These are phyloP conservation scores for Nothophoma quercina DNA, from an alignment of 2,329 filamentous ascomycete genomes.

Conservation along the genomic window DNA sequence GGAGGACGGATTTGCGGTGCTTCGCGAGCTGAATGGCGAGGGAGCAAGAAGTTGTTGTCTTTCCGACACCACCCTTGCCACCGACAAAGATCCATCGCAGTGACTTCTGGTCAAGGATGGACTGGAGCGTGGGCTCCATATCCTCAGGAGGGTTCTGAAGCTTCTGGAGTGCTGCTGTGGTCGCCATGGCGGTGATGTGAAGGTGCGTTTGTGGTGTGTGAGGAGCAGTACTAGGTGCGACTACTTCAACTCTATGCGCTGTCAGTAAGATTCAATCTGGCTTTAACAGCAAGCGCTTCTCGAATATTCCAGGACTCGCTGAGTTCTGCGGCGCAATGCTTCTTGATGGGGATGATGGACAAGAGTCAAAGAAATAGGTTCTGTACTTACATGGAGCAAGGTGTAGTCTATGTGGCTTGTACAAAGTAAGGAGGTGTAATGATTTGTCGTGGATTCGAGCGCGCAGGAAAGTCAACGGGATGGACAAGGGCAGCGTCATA, in stretches of 20 bases:
- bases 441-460: too few species aligned
- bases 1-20: constrained; percentile 91
- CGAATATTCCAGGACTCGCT: constrained; percentile 16
- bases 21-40: constrained; percentile 97
- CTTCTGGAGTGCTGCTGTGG: constrained; percentile 56
- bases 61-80: constrained; percentile 97
- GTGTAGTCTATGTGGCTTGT: too few species aligned
- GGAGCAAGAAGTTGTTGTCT: constrained; percentile 99
- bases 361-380: not conserved
- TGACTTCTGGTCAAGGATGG: constrained; percentile 91
- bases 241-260: not conserved
- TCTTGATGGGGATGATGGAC: too few species aligned
- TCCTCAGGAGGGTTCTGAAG: constrained; percentile 56
- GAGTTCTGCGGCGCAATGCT: too few species aligned
- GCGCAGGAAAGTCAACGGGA: too few species aligned
- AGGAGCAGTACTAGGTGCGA: not conserved
- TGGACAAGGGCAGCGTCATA: too few species aligned
- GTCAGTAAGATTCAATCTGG: constrained; percentile 13
- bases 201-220: not conserved
- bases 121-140: constrained; percentile 91
- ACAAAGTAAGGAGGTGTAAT: too few species aligned
- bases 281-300: constrained; percentile 6
- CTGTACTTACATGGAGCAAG: constrained; percentile 6
- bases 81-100: constrained; percentile 99
- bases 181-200: constrained; percentile 45